Conservation (phyloP, 2,329 filamentous ascomycete genomes). For the Intubia oerlemansii region DNA sequence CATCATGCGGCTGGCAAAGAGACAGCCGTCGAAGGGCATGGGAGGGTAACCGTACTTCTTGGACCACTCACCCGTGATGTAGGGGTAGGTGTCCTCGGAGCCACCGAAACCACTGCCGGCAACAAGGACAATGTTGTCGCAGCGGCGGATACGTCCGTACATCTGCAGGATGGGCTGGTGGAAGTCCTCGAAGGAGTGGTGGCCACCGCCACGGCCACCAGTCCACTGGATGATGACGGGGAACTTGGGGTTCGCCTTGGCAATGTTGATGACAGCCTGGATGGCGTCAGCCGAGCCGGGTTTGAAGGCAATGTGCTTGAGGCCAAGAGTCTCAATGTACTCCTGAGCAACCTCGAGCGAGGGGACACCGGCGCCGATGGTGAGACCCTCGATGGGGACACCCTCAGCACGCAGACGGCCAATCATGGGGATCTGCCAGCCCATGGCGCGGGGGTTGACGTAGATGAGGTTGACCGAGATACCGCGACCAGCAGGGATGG, state of each 20-base stretch:
- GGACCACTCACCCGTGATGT: constrained; percentile 80
- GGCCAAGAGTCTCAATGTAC: constrained; percentile 78
- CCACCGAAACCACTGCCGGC: constrained; percentile 86
- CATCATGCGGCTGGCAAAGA: constrained; percentile 91
- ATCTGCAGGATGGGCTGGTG: constrained; percentile 79
- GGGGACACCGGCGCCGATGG: constrained; percentile 82
- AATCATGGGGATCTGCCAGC: constrained; percentile 76
- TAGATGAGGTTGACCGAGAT: constrained; percentile 86
- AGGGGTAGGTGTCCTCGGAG: constrained; percentile 77
- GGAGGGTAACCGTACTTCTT: constrained; percentile 66
- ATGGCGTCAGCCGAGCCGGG: constrained; percentile 78
- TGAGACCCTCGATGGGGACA: constrained; percentile 77
- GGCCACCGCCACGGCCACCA: constrained; percentile 77
- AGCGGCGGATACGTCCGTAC: constrained; percentile 73
- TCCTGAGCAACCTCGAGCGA: constrained; percentile 85
- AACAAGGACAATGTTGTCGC: constrained; percentile 70
- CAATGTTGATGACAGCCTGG: constrained; percentile 77
- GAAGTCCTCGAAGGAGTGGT: constrained; percentile 92
- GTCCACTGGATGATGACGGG: constrained; percentile 93
- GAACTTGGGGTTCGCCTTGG: constrained; percentile 82
- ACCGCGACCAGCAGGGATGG: constrained; percentile 66
- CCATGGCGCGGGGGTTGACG: constrained; percentile 74
- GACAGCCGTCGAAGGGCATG: constrained; percentile 85
- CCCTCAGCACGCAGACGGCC: constrained; percentile 63
- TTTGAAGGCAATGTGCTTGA: constrained; percentile 91